Evolutionary conservation across 1,284 basidiomycete species (phyloP).

Genomic region (Hemileia vastatrix): DNA sequence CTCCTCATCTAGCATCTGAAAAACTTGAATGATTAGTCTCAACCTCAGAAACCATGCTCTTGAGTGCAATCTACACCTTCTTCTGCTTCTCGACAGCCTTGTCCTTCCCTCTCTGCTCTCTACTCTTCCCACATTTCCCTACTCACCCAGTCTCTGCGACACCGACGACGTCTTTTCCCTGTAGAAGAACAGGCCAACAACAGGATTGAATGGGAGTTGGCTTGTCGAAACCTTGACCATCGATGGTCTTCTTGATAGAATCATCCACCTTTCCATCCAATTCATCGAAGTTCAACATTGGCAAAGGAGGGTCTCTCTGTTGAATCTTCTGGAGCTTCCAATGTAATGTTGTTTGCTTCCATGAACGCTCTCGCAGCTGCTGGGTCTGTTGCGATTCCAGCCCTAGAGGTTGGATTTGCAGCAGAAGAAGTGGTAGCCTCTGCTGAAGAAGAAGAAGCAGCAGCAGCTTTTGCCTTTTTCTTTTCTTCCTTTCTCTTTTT

Average conservation of each 20-base stretch:
- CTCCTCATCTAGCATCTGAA: too few relatives aligned
- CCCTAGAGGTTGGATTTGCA: conserved; percentile 10
- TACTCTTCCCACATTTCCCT: not conserved
- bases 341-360: conserved; percentile 60
- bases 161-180: conserved; percentile 78
- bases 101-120: too few relatives aligned
- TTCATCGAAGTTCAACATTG: conserved; percentile 69
- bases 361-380: conserved; percentile 58
- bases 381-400: conserved; percentile 27
- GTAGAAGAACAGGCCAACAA: conserved; percentile 79
- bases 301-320: conserved; percentile 49
- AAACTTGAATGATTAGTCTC: too few relatives aligned
- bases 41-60: too few relatives aligned
- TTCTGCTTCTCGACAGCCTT: too few relatives aligned
- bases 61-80: too few relatives aligned
- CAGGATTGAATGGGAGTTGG: conserved; percentile 94
- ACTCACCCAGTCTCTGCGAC: conserved; percentile 92
- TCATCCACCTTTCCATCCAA: conserved; percentile 58
- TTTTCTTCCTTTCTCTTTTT: conserved; percentile 32
- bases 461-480: conserved; percentile 20
- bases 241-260: conserved; percentile 55
- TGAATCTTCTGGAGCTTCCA: conserved; percentile 52
- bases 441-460: conserved; percentile 16
- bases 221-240: conserved; percentile 62
- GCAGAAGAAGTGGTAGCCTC: conserved; percentile 25